phyloP scores from a whole-genome alignment of 345 rosid species.

The Salix brachista region DNA sequence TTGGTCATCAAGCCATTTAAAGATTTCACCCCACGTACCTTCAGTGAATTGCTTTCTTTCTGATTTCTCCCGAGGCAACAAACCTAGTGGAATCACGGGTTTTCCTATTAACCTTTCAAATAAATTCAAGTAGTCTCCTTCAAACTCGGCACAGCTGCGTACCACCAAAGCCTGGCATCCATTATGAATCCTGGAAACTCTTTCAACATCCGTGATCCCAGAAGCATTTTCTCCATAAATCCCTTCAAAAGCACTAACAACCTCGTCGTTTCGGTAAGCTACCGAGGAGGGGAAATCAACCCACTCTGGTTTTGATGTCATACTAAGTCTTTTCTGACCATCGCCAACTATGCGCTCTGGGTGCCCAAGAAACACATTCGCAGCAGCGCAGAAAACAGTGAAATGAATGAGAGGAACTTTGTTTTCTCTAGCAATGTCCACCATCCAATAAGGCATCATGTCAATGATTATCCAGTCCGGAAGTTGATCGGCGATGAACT shows the following conservation, averaged over 20 bases:
- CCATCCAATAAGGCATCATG: slow-evolving; percentile 16
- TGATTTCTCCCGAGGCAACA: slow-evolving; percentile 14
- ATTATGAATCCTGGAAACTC: neutral
- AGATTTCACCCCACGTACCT: slow-evolving; percentile 8
- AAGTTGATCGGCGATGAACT: neutral
- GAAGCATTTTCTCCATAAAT: slow-evolving; percentile 15
- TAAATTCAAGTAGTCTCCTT: slow-evolving; percentile 17
- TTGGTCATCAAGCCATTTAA: slow-evolving; percentile 29
- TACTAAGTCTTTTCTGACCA: neutral
- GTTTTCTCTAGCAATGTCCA: slow-evolving; percentile 15
- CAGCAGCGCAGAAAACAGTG: slow-evolving; percentile 12
- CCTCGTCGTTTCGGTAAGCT: slow-evolving; percentile 9
- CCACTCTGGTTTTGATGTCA: slow-evolving; percentile 19
- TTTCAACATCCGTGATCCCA: slow-evolving; percentile 3
- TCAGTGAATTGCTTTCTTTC: neutral
- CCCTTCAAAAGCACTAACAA: neutral
- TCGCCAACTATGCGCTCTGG: slow-evolving; percentile 10
- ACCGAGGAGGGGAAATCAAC: slow-evolving; percentile 16
- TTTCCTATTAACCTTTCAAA: neutral
- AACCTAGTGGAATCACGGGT: slow-evolving; percentile 26
- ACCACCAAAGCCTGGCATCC: slow-evolving; percentile 4
- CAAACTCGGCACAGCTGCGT: slow-evolving; percentile 27
- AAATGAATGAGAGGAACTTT: slow-evolving; percentile 18
- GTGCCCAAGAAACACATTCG: neutral
- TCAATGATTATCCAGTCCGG: slow-evolving; percentile 35